Evolutionary conservation across 2,329 filamentous ascomycete species (phyloP).

Genomic region (Apiospora marii): DNA sequence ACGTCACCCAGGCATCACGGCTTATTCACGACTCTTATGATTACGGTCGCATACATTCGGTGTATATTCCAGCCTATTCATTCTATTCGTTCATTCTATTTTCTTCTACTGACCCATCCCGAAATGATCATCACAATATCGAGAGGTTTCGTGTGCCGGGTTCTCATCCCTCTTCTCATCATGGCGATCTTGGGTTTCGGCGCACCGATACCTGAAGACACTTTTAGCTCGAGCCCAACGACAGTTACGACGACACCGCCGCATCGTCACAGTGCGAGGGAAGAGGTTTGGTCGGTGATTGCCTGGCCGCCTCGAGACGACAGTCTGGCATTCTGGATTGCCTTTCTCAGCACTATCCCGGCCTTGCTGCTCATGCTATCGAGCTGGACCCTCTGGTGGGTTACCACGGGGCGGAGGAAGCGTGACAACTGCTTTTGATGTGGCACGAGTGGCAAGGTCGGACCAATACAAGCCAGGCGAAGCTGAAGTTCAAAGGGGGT

Average conservation of each 20-base stretch:
- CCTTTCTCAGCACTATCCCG: slow-evolving; percentile 17
- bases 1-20: neutral
- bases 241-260: neutral
- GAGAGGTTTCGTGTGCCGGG: neutral
- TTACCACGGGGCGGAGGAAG: neutral
- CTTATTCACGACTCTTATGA: neutral
- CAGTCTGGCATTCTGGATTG: slow-evolving; percentile 26
- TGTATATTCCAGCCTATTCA: neutral
- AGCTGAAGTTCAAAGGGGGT: neutral
- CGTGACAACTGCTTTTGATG: neutral
- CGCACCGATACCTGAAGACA: neutral
- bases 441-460: neutral
- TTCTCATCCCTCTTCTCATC: neutral
- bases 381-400: neutral
- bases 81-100: neutral
- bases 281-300: neutral
- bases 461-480: neutral
- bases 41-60: neutral
- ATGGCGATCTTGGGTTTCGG: neutral
- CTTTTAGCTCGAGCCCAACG: neutral
- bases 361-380: slow-evolving; percentile 16
- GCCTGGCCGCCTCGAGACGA: slow-evolving; percentile 23
- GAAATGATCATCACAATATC: neutral
- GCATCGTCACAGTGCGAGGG: neutral
- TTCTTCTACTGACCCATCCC: too few species aligned